Base-by-base conservation (phyloP, 768 basidiomycete genomes). In the Cytidiella melzeri region DNA sequence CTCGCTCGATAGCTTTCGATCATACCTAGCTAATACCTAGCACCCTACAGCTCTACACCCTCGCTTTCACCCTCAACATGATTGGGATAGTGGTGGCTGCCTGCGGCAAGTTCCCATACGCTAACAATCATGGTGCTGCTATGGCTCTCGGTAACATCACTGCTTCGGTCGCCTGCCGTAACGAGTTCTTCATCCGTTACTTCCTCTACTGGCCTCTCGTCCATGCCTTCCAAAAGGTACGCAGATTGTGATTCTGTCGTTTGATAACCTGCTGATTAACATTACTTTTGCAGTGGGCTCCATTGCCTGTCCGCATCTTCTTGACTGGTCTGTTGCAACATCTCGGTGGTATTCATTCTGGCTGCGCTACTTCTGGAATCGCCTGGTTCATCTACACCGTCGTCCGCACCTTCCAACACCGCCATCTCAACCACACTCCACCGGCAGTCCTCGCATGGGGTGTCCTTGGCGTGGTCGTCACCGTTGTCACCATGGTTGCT, bases 341-440 rank as follows among this genome's bases (percentile, higher is more conserved):
- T 65, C 76, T 90, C 27, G 87, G 87, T 10, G 87, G 87, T 19
- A 85, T 88, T 56, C 87, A 90, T 60, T 81, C 80, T 43, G 85
- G 84, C n/a, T 88, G 85, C 57, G 85, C 84, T 0, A 59, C 80
- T 25, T 84, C 84, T 18, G 84, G 81, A 46, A 74, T 83, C 27
- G 68, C 75, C 3, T 89, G 87, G 87, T 69, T 88, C 42, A 63
- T 86, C 43, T 76, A 77, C 58, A 81, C 78, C 61, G 69, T 87
- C 46, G 71, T 79, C 49, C 71, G 75, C 47, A 78, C 77, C 43
- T 83, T 78, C 67, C 71, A 68, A 38, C 60, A 73, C 45, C 73
- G 70, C 50, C 61, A 73, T 48, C 52, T 72, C 27, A 77, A 75
- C 49, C 74, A 77, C 57, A 73, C 75, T 50, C 74, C 81, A 1